phyloP scores from a whole-genome alignment of 106 monocot species.

The Alisma plantagoaquatica region DNA sequence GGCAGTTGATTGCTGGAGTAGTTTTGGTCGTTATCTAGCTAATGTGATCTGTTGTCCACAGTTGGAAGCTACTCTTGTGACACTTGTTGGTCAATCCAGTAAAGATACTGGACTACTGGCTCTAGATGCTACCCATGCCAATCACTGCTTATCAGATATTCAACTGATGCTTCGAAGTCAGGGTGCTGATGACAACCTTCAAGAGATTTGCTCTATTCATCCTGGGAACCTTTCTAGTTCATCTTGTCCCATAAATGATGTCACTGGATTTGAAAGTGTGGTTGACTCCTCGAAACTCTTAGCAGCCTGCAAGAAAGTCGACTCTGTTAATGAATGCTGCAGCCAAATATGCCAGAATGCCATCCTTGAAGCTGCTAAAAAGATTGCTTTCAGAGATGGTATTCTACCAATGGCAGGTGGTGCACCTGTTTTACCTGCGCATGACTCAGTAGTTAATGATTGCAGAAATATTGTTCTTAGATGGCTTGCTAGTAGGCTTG shows the following conservation, averaged over 20 bases:
- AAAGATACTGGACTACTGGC: constrained; percentile 59
- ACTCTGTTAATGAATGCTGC: constrained; percentile 92
- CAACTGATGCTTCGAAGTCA: constrained; percentile 69
- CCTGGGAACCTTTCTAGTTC: constrained; percentile 54
- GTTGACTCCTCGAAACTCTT: constrained; percentile 81
- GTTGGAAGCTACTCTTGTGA: constrained; percentile 66
- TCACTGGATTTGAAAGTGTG: constrained; percentile 56
- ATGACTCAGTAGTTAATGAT: constrained; percentile 36
- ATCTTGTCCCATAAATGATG: constrained; percentile 58
- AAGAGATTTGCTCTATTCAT: constrained; percentile 56
- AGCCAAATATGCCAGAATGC: constrained; percentile 89
- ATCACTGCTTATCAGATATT: constrained; percentile 87
- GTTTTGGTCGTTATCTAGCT: constrained; percentile 86
- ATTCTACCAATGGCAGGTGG: constrained; percentile 24
- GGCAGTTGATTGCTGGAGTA: constrained; percentile 75
- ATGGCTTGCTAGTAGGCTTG: constrained; percentile 81
- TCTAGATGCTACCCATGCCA: constrained; percentile 60
- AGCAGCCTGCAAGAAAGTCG: constrained; percentile 73
- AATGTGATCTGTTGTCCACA: constrained; percentile 99
- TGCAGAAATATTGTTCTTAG: constrained; percentile 82
- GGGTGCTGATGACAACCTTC: constrained; percentile 60
- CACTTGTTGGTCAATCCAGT: constrained; percentile 89
- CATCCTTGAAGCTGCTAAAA: constrained; percentile 67
- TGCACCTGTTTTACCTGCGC: constrained; percentile 11
- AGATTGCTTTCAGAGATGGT: constrained; percentile 44